A percentile compares a stretch with the other conserved stretches of the same genome.
Conservation (phyloP, 2,329 filamentous ascomycete species). For the Penicillium sp. region DNA sequence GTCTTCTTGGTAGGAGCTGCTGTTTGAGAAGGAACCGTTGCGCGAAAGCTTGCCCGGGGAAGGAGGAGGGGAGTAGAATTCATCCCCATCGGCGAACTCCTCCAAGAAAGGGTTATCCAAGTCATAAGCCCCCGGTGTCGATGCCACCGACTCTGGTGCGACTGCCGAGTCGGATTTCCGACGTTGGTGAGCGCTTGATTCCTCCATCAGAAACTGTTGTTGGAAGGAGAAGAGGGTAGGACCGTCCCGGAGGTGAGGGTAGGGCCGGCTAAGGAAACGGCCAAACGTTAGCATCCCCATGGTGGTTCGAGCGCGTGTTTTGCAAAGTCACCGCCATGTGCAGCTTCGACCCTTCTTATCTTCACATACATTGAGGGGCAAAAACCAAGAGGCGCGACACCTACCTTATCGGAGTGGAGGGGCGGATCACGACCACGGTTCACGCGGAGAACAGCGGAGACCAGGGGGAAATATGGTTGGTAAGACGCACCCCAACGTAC, state of each 20-base stretch:
- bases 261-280: slow-evolving; percentile 40
- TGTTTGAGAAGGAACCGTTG: slow-evolving; percentile 77
- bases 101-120: slow-evolving; percentile 30
- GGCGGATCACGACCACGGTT: slow-evolving; percentile 8
- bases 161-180: slow-evolving; percentile 24
- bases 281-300: slow-evolving; percentile 41
- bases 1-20: slow-evolving; percentile 82
- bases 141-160: slow-evolving; percentile 23
- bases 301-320: slow-evolving; percentile 6
- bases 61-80: slow-evolving; percentile 29
- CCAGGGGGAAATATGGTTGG: slow-evolving; percentile 1
- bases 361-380: not conserved
- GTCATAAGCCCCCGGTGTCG: slow-evolving; percentile 28
- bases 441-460: slow-evolving; percentile 9
- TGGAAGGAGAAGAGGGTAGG: slow-evolving; percentile 40
- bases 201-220: slow-evolving; percentile 38
- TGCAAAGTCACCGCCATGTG: not conserved
- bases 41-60: slow-evolving; percentile 60
- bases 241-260: slow-evolving; percentile 32
- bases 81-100: slow-evolving; percentile 27
- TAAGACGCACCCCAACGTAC: not conserved
- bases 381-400: not conserved
- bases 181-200: slow-evolving; percentile 18
- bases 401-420: slow-evolving; percentile 6
- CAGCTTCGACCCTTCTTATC: not conserved